A percentile compares a stretch with the other conserved stretches of the same genome.
These are phyloP conservation scores for Alternaria novae-zelandiae DNA, from an alignment of 2,329 filamentous ascomycete genomes.

Conservation along the genomic window DNA sequence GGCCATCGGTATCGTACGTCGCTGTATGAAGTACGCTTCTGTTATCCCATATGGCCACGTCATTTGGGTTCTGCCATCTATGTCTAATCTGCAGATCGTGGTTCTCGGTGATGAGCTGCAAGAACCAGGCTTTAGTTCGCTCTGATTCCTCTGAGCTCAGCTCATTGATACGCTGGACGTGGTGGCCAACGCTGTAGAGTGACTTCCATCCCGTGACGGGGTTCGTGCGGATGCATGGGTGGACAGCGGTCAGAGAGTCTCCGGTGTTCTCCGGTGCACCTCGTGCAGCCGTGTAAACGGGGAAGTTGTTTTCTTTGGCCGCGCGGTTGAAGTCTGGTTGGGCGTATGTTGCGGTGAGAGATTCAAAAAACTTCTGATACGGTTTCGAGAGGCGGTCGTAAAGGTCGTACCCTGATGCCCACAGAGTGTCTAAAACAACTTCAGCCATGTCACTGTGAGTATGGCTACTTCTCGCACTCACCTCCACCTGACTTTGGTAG, in stretches of 20 bases:
- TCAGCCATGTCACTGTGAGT: background rate
- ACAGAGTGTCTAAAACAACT: slow-evolving; percentile 36
- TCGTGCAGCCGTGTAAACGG: slow-evolving; percentile 56
- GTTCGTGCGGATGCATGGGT: slow-evolving; percentile 63
- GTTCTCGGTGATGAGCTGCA: slow-evolving; percentile 53
- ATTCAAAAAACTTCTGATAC: slow-evolving; percentile 57
- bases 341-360: slow-evolving; percentile 54
- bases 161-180: slow-evolving; percentile 53
- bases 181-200: slow-evolving; percentile 56
- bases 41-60: slow-evolving; percentile 69
- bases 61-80: slow-evolving; percentile 57
- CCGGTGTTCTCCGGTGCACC: slow-evolving; percentile 64
- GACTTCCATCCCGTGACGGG: slow-evolving; percentile 49
- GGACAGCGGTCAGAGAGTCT: slow-evolving; percentile 55
- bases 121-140: slow-evolving; percentile 53
- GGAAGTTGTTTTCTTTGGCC: slow-evolving; percentile 48
- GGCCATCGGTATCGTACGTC: slow-evolving; percentile 65
- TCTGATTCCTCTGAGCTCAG: slow-evolving; percentile 53
- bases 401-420: slow-evolving; percentile 51
- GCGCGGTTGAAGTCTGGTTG: slow-evolving; percentile 53
- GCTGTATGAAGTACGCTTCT: slow-evolving; percentile 64
- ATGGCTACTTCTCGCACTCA: slow-evolving; percentile 36
- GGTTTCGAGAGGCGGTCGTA: slow-evolving; percentile 59
- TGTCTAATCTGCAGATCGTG: slow-evolving; percentile 60
- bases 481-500: slow-evolving; percentile 51